phyloP scores from a whole-genome alignment of 371 early-diverging fungal species.

The Entomophthora muscae region DNA sequence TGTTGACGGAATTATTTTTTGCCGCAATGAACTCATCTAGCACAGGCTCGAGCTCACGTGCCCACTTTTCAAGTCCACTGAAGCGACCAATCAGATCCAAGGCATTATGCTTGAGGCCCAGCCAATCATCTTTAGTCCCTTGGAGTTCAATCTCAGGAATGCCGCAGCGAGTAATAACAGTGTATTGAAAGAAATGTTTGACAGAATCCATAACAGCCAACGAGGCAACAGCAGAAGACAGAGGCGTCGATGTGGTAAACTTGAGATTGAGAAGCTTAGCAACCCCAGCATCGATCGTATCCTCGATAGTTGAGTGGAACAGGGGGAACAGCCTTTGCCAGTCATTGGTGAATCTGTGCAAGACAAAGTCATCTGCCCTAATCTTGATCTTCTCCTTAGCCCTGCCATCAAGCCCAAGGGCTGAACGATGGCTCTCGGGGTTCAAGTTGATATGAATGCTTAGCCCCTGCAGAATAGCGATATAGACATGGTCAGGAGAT shows the following conservation, averaged over 20 bases:
- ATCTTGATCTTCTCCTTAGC: neutral
- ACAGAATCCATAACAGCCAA: neutral
- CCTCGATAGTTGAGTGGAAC: neutral
- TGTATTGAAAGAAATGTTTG: neutral
- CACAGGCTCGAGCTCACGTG: neutral
- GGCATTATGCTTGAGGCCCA: neutral
- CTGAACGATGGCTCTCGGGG: neutral
- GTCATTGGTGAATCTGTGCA: neutral
- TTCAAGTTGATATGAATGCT: neutral
- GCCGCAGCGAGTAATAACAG: neutral
- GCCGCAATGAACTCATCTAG: conserved; percentile 2
- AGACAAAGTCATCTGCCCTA: neutral
- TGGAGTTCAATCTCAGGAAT: neutral
- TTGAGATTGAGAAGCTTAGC: neutral
- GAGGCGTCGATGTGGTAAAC: neutral
- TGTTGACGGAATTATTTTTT: neutral
- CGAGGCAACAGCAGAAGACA: neutral
- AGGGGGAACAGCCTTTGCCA: neutral
- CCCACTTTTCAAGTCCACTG: neutral
- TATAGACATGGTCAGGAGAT: neutral
- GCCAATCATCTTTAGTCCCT: neutral
- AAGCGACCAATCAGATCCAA: neutral
- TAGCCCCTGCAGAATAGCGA: neutral
- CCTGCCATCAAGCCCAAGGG: neutral
- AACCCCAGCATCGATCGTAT: neutral